Percentiles rank a stretch among this genome's conserved stretches.
phyloP scores from a whole-genome alignment of 495 filamentous ascomycete species.

The Lophiostoma macrostomum region DNA sequence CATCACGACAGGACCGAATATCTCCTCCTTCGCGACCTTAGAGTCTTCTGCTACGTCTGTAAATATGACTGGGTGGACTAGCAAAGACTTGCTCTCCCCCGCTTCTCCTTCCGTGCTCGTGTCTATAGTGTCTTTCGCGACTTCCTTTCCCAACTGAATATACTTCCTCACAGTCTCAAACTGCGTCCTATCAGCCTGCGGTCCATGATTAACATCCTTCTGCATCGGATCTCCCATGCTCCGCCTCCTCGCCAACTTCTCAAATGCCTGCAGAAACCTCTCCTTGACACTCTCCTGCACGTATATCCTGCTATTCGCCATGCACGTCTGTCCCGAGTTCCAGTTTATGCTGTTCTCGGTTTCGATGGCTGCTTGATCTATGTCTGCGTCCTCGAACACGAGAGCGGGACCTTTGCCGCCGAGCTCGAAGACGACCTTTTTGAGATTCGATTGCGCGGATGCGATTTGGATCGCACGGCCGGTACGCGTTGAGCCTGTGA shows the following conservation, averaged over 20 bases:
- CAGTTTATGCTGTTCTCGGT: constrained; percentile 85
- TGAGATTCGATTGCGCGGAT: constrained; percentile 65
- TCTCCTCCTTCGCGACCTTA: constrained; percentile 68
- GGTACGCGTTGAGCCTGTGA: constrained; percentile 74
- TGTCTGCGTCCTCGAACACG: constrained; percentile 64
- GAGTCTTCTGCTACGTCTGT: constrained; percentile 65
- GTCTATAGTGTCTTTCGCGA: constrained; percentile 44
- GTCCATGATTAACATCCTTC: constrained; percentile 68
- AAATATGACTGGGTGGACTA: constrained; percentile 64
- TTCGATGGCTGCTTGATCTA: constrained; percentile 68
- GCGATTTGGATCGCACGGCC: constrained; percentile 69
- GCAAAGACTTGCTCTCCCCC: constrained; percentile 56
- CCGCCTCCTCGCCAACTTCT: constrained; percentile 63
- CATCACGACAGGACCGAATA: constrained; percentile 76
- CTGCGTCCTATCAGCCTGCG: constrained; percentile 65
- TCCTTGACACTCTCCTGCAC: constrained; percentile 59
- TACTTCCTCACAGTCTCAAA: constrained; percentile 65
- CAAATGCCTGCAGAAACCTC: constrained; percentile 58
- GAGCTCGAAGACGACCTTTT: constrained; percentile 79
- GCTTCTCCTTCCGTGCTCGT: constrained; percentile 44
- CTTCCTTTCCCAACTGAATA: constrained; percentile 60
- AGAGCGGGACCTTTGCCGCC: constrained; percentile 74
- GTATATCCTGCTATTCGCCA: constrained; percentile 75
- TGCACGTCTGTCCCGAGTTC: constrained; percentile 77
- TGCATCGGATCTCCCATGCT: constrained; percentile 66